Evolutionary conservation across 345 rosid genomes (phyloP), one percentile per base, ranked within the genome.

Genomic region (Brassica rapa): DNA sequence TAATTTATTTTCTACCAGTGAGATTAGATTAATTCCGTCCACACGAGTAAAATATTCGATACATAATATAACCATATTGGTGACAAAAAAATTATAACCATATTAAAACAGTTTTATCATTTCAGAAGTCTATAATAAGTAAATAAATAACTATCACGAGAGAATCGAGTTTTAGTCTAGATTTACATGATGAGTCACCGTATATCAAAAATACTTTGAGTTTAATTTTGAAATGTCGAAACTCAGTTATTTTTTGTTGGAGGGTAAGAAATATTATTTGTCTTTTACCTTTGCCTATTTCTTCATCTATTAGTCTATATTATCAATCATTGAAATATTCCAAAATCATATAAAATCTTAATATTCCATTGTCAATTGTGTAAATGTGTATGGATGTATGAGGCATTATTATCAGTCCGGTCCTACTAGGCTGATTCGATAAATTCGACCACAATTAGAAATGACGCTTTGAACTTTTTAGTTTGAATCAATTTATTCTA

Each of bases 331-430:
- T 62, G 66, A 62, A 74, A 74, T 66, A 66, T 75, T 66, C 72
- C 66, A 66, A 75, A 66, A 75, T 75, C 72, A 75, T 6, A 59
- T 39, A 27, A 75, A 75, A 75, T 66, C 60, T 67, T 56, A 35
- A 37, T n/a, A 75, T 75, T 65, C 57, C 11, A 2, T 12, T 8
- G 55, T 63, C 10, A 24, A 49, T 63, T 32, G 62, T 73, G 46
- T 62, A 6, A 72, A 29, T 63, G 56, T 65, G 68, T 65, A 29
- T 19, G 43, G 41, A 30, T 7, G 11, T 15, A 41, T 43, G 63
- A 59, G 53, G 29, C 61, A 72, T 16, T 62, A 8, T 61, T 25
- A n/a, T n/a, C 16, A 46, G 30, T 46, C 51, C 32, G 15, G 70
- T 64, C 68, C 21, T 62, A 43, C 56, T 46, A 25, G 2, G 12